Evolutionary conservation across 2,329 filamentous ascomycete species (phyloP).

Genomic region (Exserohilum turcica): DNA sequence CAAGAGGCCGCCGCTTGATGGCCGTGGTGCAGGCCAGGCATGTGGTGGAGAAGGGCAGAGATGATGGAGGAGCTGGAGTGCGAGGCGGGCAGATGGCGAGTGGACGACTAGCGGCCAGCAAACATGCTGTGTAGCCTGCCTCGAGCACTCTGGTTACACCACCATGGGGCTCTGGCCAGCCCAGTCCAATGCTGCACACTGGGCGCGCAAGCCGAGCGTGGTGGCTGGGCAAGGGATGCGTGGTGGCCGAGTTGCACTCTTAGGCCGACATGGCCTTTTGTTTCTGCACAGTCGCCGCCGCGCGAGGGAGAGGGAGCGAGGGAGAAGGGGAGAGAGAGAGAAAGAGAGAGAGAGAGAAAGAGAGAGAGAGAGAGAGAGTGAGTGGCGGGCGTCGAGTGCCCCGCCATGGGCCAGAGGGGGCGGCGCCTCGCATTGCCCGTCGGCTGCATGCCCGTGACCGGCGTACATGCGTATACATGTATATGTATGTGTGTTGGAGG

Average conservation of each 20-base stretch:
- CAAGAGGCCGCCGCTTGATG: background rate
- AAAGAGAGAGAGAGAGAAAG: too few relatives aligned
- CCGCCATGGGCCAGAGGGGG: slow-evolving; percentile 1
- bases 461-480: background rate
- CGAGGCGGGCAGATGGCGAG: background rate
- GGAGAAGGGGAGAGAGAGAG: too few relatives aligned
- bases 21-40: too few relatives aligned
- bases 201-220: slow-evolving; percentile 8
- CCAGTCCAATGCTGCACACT: background rate
- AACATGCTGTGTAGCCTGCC: slow-evolving; percentile 12
- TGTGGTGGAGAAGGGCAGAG: too few relatives aligned
- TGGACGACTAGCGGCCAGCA: background rate
- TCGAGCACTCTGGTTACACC: slow-evolving; percentile 4
- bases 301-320: background rate
- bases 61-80: background rate
- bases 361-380: too few relatives aligned
- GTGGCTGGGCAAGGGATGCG: background rate
- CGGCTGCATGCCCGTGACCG: background rate
- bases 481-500: background rate
- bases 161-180: background rate
- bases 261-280: background rate
- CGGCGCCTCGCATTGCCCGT: background rate
- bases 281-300: background rate
- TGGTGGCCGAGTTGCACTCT: background rate
- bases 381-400: background rate